phyloP scores from a whole-genome alignment of 106 monocot genomes.

The Acorus gramineus region DNA sequence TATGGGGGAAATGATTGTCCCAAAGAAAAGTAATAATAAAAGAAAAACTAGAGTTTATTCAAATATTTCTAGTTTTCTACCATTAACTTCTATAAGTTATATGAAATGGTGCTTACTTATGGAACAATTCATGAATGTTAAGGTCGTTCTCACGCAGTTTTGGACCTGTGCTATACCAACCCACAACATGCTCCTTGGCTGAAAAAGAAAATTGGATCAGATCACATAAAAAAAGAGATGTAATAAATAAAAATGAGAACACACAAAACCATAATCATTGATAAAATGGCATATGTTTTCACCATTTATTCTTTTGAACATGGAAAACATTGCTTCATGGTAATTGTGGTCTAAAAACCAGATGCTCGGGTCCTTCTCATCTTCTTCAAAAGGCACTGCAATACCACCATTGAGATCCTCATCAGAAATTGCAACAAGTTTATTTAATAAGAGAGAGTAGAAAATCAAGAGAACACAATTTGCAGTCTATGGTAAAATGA shows the following conservation, averaged over 20 bases:
- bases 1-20: too few relatives aligned
- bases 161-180: constrained; percentile 99
- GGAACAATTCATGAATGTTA: constrained; percentile 85
- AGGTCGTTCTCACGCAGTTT: constrained; percentile 95
- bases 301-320: constrained; percentile 99
- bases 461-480: too few relatives aligned
- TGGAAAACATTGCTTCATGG: constrained; percentile 93
- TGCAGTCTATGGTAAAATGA: too few relatives aligned
- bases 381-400: constrained; percentile 98
- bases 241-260: neutral
- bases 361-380: constrained; percentile 93
- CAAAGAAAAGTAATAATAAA: too few relatives aligned
- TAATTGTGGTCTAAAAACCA: constrained; percentile 99
- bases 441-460: too few relatives aligned
- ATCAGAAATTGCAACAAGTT: too few relatives aligned
- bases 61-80: too few relatives aligned
- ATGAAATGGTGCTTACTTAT: constrained; percentile 41
- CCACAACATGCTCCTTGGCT: constrained; percentile 99
- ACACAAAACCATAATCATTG: neutral
- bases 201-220: constrained; percentile 8
- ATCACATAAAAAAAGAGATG: neutral
- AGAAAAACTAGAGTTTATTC: too few relatives aligned
- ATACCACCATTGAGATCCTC: constrained; percentile 1
- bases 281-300: neutral
- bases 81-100: too few relatives aligned